These are phyloP conservation scores for Colletotrichum sublineola DNA, from an alignment of 2,329 filamentous ascomycete genomes.

Conservation along the genomic window DNA sequence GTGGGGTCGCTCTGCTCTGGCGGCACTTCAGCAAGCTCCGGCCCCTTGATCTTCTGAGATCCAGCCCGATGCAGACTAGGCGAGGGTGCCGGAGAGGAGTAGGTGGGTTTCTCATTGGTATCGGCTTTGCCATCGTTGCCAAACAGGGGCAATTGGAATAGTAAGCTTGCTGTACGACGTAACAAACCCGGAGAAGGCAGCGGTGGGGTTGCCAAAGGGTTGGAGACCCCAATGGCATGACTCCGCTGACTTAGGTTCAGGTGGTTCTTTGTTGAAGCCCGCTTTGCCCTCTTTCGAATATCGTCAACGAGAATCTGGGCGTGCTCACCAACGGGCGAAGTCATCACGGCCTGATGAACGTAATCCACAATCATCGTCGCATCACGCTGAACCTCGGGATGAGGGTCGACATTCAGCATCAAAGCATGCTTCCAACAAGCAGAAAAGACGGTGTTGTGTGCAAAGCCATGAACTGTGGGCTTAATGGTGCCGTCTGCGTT, in stretches of 20 bases:
- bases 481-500: conserved; percentile 71
- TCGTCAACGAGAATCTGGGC: conserved; percentile 82
- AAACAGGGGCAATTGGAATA: conserved; percentile 70
- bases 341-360: conserved; percentile 81
- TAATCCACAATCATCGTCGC: conserved; percentile 89
- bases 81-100: conserved; percentile 45
- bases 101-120: conserved; percentile 30
- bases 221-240: conserved; percentile 55
- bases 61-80: conserved; percentile 53
- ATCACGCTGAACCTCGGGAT: conserved; percentile 90
- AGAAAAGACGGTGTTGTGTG: conserved; percentile 91
- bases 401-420: conserved; percentile 92
- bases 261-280: conserved; percentile 61
- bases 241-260: conserved; percentile 58
- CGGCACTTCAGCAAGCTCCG: conserved; percentile 64
- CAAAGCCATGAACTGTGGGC: conserved; percentile 70
- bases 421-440: conserved; percentile 95
- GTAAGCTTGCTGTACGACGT: conserved; percentile 73
- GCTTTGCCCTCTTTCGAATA: conserved; percentile 67
- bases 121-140: conserved; percentile 60
- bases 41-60: conserved; percentile 57
- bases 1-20: conserved; percentile 82
- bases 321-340: conserved; percentile 79
- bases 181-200: conserved; percentile 69
- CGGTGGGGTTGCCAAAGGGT: conserved; percentile 55